These are phyloP conservation scores for Aspergillus sp. DNA, from an alignment of 2,329 filamentous ascomycete genomes.

Conservation along the genomic window DNA sequence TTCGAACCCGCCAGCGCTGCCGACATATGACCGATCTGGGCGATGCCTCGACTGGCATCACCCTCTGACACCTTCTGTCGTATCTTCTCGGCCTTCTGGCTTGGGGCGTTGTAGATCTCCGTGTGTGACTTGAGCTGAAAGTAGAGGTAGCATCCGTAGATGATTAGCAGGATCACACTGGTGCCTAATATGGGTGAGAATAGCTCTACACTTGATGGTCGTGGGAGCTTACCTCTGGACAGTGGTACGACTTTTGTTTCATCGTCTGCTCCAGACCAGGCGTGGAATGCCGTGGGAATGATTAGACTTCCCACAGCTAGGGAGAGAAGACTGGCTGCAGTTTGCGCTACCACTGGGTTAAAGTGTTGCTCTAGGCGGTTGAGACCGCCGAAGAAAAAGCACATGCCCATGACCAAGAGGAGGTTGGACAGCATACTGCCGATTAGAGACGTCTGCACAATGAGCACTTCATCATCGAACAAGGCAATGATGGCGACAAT, in stretches of 20 bases:
- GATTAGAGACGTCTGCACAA: slow-evolving; percentile 90
- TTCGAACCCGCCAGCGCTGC: slow-evolving; percentile 52
- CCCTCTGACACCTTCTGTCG: slow-evolving; percentile 50
- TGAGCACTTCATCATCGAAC: slow-evolving; percentile 69
- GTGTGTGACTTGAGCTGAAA: slow-evolving; percentile 90
- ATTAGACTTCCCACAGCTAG: slow-evolving; percentile 79
- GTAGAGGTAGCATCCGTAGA: slow-evolving; percentile 80
- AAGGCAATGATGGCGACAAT: slow-evolving; percentile 87
- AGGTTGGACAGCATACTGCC: slow-evolving; percentile 91
- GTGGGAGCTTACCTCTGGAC: slow-evolving; percentile 30
- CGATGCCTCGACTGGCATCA: slow-evolving; percentile 50
- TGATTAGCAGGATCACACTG: slow-evolving; percentile 77
- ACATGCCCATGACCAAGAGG: slow-evolving; percentile 85
- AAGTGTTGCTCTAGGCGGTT: slow-evolving; percentile 81
- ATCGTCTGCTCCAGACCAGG: slow-evolving; percentile 46
- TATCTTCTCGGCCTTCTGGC: slow-evolving; percentile 70
- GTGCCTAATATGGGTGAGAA: slow-evolving; percentile 35
- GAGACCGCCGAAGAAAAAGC: slow-evolving; percentile 84
- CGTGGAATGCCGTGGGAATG: slow-evolving; percentile 83
- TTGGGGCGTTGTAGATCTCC: slow-evolving; percentile 75
- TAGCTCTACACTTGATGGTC: neutral
- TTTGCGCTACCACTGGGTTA: slow-evolving; percentile 90
- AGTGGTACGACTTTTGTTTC: slow-evolving; percentile 27
- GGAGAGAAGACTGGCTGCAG: slow-evolving; percentile 76
- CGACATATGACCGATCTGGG: slow-evolving; percentile 54